Conservation (phyloP, 2,329 filamentous ascomycete genomes). For the Thelonectria rubi region DNA sequence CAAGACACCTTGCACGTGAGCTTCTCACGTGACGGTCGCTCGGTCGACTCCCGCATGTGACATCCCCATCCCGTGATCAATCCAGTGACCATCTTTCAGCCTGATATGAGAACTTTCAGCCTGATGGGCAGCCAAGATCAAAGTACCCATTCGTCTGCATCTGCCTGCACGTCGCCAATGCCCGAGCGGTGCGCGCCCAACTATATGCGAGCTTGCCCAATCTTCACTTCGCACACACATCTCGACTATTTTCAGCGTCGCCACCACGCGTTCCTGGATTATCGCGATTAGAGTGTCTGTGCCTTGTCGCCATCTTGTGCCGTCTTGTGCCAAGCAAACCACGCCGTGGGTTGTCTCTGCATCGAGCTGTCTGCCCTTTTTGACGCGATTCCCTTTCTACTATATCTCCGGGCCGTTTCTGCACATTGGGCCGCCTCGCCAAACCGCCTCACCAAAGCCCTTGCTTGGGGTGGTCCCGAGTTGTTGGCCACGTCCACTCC, state of each 20-base stretch:
- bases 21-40: not conserved
- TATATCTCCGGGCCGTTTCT: conserved; percentile 8
- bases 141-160: conserved; percentile 33
- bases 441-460: conserved; percentile 22
- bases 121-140: conserved; percentile 32
- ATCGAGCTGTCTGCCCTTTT: conserved; percentile 22
- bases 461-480: conserved; percentile 30
- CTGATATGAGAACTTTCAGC: conserved; percentile 38
- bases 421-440: conserved; percentile 21
- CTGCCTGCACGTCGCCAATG: conserved; percentile 38
- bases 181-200: conserved; percentile 44
- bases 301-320: conserved; percentile 37
- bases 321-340: conserved; percentile 36
- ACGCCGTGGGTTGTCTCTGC: conserved; percentile 31
- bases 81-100: conserved; percentile 32
- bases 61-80: conserved; percentile 32
- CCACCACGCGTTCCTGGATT: conserved; percentile 34
- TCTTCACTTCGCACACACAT: conserved; percentile 29
- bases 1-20: conserved; percentile 19
- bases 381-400: conserved; percentile 19
- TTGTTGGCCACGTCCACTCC: conserved; percentile 32
- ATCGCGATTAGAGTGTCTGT: conserved; percentile 36
- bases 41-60: not conserved
- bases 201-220: conserved; percentile 37
- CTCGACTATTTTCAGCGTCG: conserved; percentile 34